Evolutionary conservation across 768 basidiomycete species (phyloP), one percentile per base, ranked within the genome.

Genomic region (Amanita fuliginea): DNA sequence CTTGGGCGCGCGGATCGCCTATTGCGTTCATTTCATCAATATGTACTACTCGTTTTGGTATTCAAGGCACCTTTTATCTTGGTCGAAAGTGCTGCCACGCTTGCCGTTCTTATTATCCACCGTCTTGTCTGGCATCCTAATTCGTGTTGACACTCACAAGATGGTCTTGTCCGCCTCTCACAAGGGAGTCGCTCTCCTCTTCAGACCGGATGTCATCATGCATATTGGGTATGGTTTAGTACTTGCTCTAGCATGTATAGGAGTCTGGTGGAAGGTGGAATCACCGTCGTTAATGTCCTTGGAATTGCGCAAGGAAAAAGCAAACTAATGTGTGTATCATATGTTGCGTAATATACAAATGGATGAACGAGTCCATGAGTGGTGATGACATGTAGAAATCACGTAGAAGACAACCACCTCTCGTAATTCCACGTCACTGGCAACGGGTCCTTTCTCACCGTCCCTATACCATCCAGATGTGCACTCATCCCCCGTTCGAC

Each of bases 1-100:
- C 59, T 70, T 87, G 53, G 63, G 70, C 0, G 72, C 74, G 4
- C 73, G 88, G 13, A 84, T 86, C 35, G 57, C 67, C 22, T 89
- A 86, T 60, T 76, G 77, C 36, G 64, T 72, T 51, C 56, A 56
- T 32, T 88, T 83, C 59, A 64, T 67, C 11, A 58, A 59, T 4
- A 52, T 52, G 2, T 88, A 72, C 60, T 86, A 47, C 3, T 52
- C 55, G 14, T 45, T 11, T 3, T 21, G n/a, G 18, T 22, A 19
- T 33, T 46, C 35, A 19, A n/a, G 33, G 37, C 35, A 40, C 7
- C 40, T 43, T 42, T 26, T 50, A 16, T 43, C 49, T 14, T 50
- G 49, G 49, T 28, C 41, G n/a, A 43, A 19, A 33, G 32, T 33
- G 10, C 7, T 43, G 35, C 49, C 49, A 8, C 49, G 21, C 8